Evolutionary conservation across 2,329 filamentous ascomycete species (phyloP).

Genomic region (Sporothrix pseudoabietina): DNA sequence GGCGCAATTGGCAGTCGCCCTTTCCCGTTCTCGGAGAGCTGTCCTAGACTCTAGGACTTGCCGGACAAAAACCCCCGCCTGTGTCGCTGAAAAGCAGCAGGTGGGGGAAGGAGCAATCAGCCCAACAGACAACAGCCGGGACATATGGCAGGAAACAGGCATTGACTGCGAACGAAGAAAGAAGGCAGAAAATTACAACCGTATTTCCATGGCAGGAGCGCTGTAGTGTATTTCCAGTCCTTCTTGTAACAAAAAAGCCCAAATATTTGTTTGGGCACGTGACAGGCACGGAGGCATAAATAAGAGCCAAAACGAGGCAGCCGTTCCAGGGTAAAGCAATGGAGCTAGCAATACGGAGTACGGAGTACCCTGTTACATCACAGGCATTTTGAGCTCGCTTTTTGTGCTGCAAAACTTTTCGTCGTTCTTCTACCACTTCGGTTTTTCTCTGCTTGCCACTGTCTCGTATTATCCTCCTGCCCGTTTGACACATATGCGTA

Average conservation of each 20-base stretch:
- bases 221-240: background rate
- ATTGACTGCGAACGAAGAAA: background rate
- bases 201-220: background rate
- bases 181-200: background rate
- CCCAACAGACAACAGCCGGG: background rate
- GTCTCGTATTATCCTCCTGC: constrained; percentile 15
- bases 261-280: background rate
- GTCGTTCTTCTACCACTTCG: background rate
- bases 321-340: background rate
- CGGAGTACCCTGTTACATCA: background rate
- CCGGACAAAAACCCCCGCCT: background rate
- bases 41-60: constrained; percentile 25
- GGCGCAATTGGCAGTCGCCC: constrained; percentile 14
- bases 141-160: background rate
- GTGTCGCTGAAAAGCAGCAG: constrained; percentile 10
- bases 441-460: background rate
- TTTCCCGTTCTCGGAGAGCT: background rate
- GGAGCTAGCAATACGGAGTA: background rate
- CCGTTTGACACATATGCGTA: background rate
- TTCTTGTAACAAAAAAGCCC: background rate
- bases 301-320: constrained; percentile 16
- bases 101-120: constrained; percentile 18
- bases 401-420: background rate
- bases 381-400: background rate
- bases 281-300: background rate